Evolutionary conservation across 176 grass and related monocot genomes (phyloP).

Genomic region (Hordeum marinum): DNA sequence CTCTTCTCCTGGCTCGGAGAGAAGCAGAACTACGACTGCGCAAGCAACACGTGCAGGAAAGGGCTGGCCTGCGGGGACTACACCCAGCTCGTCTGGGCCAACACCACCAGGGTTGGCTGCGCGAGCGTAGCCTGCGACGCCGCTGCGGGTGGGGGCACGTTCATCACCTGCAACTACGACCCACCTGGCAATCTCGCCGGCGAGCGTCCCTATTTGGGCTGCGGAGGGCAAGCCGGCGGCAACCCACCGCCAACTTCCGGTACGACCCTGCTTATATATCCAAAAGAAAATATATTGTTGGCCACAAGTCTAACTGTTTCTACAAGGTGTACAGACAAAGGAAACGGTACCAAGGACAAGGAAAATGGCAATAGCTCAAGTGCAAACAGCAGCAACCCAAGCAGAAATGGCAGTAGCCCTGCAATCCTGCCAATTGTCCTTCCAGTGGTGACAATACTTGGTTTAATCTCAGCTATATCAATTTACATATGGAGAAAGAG

Average conservation of each 20-base stretch:
- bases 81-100: slow-evolving; percentile 53
- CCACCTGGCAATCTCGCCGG: slow-evolving; percentile 37
- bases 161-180: slow-evolving; percentile 46
- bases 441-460: background rate
- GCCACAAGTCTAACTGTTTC: background rate
- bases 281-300: background rate
- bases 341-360: background rate
- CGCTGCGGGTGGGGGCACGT: background rate
- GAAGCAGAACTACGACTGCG: slow-evolving; percentile 32
- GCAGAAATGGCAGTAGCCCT: background rate
- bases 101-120: slow-evolving; percentile 38
- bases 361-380: background rate
- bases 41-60: slow-evolving; percentile 23
- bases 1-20: slow-evolving; percentile 42
- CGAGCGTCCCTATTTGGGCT: slow-evolving; percentile 31
- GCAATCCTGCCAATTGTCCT: slow-evolving; percentile 3
- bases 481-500: slow-evolving; percentile 22
- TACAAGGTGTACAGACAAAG: background rate
- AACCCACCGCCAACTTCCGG: background rate
- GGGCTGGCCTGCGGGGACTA: slow-evolving; percentile 32
- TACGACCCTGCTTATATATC: background rate
- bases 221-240: background rate
- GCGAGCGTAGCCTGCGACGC: slow-evolving; percentile 14
- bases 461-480: slow-evolving; percentile 14
- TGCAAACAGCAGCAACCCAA: background rate